A percentile compares a stretch with the other conserved stretches of the same genome.
These are phyloP conservation scores for Prunus davidiana DNA, from an alignment of 306 rosid species.

Conservation along the genomic window DNA sequence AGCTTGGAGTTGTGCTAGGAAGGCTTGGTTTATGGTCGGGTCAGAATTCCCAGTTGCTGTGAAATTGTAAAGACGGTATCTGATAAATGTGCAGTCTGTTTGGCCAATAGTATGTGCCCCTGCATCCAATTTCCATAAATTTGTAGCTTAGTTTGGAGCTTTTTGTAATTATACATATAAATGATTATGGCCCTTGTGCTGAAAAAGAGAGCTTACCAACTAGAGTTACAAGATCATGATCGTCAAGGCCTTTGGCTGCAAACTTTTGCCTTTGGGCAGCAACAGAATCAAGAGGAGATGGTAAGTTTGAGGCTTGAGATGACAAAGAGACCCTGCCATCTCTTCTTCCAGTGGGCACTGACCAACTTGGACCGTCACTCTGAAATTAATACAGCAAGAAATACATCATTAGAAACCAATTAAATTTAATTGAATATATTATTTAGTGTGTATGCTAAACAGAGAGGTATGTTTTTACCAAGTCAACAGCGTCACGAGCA, in stretches of 20 bases:
- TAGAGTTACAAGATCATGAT: constrained; percentile 68
- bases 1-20: constrained; percentile 41
- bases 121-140: constrained; percentile 4
- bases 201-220: constrained; percentile 38
- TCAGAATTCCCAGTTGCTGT: constrained; percentile 59
- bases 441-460: background rate
- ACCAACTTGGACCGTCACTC: constrained; percentile 77
- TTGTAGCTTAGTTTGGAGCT: no score
- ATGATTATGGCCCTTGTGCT: no score
- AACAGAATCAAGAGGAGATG: constrained; percentile 77
- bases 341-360: constrained; percentile 62
- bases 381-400: constrained; percentile 3
- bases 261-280: constrained; percentile 55
- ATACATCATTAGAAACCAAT: background rate
- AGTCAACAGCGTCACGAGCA: constrained; percentile 64
- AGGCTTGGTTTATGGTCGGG: constrained; percentile 52
- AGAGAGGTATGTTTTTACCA: constrained; percentile 27
- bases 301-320: constrained; percentile 52
- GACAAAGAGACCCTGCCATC: constrained; percentile 56
- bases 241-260: constrained; percentile 65
- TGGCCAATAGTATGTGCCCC: constrained; percentile 79
- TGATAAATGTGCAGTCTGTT: constrained; percentile 54
- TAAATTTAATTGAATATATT: background rate
- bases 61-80: constrained; percentile 62
- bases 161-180: no score